Conservation (phyloP, 2,329 filamentous ascomycete species). For the Conoideocrella luteorostrata region DNA sequence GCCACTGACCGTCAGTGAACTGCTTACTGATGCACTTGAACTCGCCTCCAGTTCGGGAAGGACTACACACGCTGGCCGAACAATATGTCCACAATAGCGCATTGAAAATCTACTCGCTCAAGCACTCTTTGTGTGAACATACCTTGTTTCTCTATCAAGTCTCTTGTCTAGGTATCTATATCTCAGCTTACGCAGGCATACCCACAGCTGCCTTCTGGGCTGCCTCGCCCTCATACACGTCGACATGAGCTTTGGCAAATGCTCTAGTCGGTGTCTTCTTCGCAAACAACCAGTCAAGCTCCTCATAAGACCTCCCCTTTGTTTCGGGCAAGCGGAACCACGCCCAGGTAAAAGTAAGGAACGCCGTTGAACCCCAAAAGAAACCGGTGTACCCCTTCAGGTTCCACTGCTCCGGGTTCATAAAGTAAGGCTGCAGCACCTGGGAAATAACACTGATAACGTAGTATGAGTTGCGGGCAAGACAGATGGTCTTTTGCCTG, state of each 20-base stretch:
- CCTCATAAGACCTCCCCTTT: constrained; percentile 43
- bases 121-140: no score
- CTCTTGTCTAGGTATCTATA: no score
- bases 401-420: constrained; percentile 32
- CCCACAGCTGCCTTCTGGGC: background rate
- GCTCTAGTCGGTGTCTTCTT: constrained; percentile 1
- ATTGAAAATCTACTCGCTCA: no score
- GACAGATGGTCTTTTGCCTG: constrained; percentile 25
- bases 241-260: background rate
- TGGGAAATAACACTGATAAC: constrained; percentile 16
- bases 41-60: no score
- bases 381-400: constrained; percentile 35
- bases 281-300: constrained; percentile 46
- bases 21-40: no score
- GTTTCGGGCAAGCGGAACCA: constrained; percentile 46
- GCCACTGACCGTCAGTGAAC: no score
- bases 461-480: constrained; percentile 22
- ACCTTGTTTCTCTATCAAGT: no score
- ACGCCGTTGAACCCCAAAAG: constrained; percentile 20
- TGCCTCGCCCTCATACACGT: background rate
- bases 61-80: no score
- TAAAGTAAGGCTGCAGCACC: constrained; percentile 15
- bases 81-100: no score
- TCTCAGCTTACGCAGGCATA: background rate
- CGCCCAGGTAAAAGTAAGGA: constrained; percentile 25